Percentiles rank a stretch among this genome's conserved stretches.
These are phyloP conservation scores for Trichoderma sp. DNA, from an alignment of 2,329 filamentous ascomycete species.

Conservation along the genomic window DNA sequence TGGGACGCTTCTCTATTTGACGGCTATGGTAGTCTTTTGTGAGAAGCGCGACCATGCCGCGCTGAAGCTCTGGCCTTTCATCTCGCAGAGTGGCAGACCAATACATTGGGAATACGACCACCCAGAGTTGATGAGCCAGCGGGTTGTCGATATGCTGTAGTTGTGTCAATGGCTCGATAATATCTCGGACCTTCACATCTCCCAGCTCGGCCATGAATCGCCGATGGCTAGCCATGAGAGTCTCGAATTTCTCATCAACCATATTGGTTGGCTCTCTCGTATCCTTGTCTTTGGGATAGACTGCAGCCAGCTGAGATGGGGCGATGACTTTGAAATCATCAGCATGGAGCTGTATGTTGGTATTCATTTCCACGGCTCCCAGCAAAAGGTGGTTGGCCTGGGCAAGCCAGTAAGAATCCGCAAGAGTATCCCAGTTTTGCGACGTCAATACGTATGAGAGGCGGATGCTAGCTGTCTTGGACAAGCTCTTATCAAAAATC, in stretches of 20 bases:
- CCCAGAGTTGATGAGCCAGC: slow-evolving; percentile 87
- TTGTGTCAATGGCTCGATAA: slow-evolving; percentile 87
- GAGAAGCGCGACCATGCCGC: slow-evolving; percentile 83
- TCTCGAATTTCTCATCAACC: slow-evolving; percentile 79
- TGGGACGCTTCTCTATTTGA: slow-evolving; percentile 92
- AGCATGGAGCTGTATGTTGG: slow-evolving; percentile 72
- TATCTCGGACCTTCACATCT: slow-evolving; percentile 82
- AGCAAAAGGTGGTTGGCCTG: slow-evolving; percentile 93
- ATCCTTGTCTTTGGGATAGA: slow-evolving; percentile 78
- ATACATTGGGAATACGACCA: slow-evolving; percentile 85
- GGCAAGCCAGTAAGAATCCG: slow-evolving; percentile 94
- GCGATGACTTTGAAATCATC: slow-evolving; percentile 83
- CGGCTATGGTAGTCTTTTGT: slow-evolving; percentile 95
- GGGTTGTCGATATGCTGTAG: slow-evolving; percentile 86
- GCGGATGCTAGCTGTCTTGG: slow-evolving; percentile 86
- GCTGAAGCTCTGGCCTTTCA: slow-evolving; percentile 86
- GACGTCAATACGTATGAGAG: slow-evolving; percentile 85
- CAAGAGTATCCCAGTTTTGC: slow-evolving; percentile 96
- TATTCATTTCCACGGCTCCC: slow-evolving; percentile 84
- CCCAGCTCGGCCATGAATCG: slow-evolving; percentile 82
- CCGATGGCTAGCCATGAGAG: slow-evolving; percentile 73
- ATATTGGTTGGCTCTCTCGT: slow-evolving; percentile 64
- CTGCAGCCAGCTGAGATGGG: slow-evolving; percentile 70
- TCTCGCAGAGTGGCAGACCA: slow-evolving; percentile 89
- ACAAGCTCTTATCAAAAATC: slow-evolving; percentile 93